phyloP scores from a whole-genome alignment of 1,284 basidiomycete species.

The Cryptococcus wingfieldii region DNA sequence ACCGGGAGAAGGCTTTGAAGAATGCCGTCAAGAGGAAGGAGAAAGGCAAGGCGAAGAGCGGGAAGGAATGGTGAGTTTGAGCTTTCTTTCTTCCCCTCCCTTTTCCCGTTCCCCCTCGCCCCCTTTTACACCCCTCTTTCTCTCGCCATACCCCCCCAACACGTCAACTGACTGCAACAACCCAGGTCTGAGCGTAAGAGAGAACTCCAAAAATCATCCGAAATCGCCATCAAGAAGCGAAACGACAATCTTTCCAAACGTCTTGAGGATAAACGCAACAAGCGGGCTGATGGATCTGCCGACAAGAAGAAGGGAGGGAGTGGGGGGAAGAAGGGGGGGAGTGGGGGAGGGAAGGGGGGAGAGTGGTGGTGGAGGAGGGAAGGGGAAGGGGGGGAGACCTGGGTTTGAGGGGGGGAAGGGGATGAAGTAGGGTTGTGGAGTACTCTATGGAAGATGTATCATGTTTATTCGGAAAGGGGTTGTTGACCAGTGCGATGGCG shows the following conservation, averaged over 20 bases:
- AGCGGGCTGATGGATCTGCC: constrained; percentile 59
- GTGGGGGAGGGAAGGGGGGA: constrained; percentile 52
- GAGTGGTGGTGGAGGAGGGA: no score
- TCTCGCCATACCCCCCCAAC: neutral
- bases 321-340: constrained; percentile 4
- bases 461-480: neutral
- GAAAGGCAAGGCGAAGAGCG: constrained; percentile 76
- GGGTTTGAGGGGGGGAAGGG: constrained; percentile 42
- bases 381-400: constrained; percentile 19
- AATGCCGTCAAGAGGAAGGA: constrained; percentile 86
- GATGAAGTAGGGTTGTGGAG: constrained; percentile 7
- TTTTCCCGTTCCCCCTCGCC: no score
- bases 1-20: constrained; percentile 74
- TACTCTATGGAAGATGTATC: neutral
- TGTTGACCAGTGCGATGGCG: no score
- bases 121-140: neutral
- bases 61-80: constrained; percentile 69
- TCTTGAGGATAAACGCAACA: constrained; percentile 71
- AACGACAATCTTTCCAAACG: constrained; percentile 79
- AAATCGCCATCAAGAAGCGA: constrained; percentile 79
- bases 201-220: constrained; percentile 65
- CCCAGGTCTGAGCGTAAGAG: constrained; percentile 78
- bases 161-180: neutral
- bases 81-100: neutral
- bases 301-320: constrained; percentile 23